Percentiles rank a stretch among this genome's conserved stretches.
phyloP scores from a whole-genome alignment of 306 rosid species.

The Quillaja saponaria region DNA sequence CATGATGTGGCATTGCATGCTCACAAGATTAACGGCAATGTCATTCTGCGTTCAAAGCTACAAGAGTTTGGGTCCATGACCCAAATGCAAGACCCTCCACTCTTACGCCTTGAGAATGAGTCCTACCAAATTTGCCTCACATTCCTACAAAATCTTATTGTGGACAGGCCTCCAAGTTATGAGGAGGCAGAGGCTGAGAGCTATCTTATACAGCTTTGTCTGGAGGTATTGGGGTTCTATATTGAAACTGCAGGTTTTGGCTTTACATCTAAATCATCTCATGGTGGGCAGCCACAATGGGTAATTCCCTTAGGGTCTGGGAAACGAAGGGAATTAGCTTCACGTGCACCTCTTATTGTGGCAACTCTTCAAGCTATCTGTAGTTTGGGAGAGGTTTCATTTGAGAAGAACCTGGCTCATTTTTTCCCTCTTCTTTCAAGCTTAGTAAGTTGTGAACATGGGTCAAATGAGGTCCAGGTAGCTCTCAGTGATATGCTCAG shows the following conservation, averaged over 20 bases:
- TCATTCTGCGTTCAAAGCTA: constrained; percentile 69
- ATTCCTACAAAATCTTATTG: constrained; percentile 72
- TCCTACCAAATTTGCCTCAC: constrained; percentile 92
- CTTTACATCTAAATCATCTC: constrained; percentile 53
- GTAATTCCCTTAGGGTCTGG: constrained; percentile 84
- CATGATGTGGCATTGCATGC: constrained; percentile 80
- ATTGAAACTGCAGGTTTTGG: constrained; percentile 61
- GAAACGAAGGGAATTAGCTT: constrained; percentile 81
- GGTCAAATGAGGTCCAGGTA: constrained; percentile 83
- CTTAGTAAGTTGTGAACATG: constrained; percentile 92
- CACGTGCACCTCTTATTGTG: constrained; percentile 89
- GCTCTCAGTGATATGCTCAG: constrained; percentile 91
- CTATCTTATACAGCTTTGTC: constrained; percentile 66
- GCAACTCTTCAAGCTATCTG: constrained; percentile 85
- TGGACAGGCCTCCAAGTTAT: constrained; percentile 65
- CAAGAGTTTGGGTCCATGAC: constrained; percentile 86
- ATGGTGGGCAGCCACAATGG: constrained; percentile 58
- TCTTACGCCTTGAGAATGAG: constrained; percentile 91
- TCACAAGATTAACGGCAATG: constrained; percentile 61
- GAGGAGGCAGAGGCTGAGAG: constrained; percentile 72
- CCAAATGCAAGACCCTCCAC: constrained; percentile 99
- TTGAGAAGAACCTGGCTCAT: constrained; percentile 64
- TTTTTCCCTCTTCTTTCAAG: constrained; percentile 83
- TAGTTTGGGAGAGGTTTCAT: constrained; percentile 69
- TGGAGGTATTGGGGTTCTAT: constrained; percentile 73